A percentile compares a stretch with the other conserved stretches of the same genome.
Conservation (phyloP, 768 basidiomycete species). For the Lactarius sp. region DNA sequence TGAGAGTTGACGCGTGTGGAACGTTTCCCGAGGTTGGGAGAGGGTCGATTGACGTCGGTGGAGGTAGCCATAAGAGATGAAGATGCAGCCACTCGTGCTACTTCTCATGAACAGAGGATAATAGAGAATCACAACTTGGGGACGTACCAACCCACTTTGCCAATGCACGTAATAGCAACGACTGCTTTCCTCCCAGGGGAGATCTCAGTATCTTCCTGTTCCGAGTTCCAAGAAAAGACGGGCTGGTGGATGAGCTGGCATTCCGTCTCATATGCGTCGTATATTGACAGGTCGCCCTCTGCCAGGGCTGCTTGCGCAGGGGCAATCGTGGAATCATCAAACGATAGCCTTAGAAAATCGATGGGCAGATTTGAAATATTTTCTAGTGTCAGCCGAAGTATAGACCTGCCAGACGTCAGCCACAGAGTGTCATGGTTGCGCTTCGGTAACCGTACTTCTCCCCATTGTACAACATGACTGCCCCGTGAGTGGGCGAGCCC, state of each 20-base stretch:
- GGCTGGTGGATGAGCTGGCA: conserved; percentile 71
- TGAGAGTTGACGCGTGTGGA: conserved; percentile 82
- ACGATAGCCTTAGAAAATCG: conserved; percentile 80
- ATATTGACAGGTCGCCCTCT: conserved; percentile 76
- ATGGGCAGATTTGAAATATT: conserved; percentile 81
- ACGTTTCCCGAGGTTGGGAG: conserved; percentile 43
- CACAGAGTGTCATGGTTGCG: not conserved
- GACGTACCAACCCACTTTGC: conserved; percentile 88
- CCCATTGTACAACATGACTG: conserved; percentile 92
- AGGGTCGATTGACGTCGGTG: conserved; percentile 39
- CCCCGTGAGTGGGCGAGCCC: conserved; percentile 88
- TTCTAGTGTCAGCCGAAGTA: conserved; percentile 81
- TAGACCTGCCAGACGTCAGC: conserved; percentile 50
- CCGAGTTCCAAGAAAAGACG: conserved; percentile 68
- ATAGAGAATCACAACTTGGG: not conserved
- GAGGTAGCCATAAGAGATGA: conserved; percentile 77
- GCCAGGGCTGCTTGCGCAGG: conserved; percentile 71
- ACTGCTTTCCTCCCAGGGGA: conserved; percentile 66
- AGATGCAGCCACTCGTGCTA: conserved; percentile 74
- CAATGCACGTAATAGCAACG: conserved; percentile 68
- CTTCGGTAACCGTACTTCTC: conserved; percentile 57
- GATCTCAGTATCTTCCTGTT: conserved; percentile 48
- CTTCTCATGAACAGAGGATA: conserved; percentile 3
- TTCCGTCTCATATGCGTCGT: conserved; percentile 89
- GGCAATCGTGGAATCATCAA: conserved; percentile 85